phyloP scores from a whole-genome alignment of 2,329 filamentous ascomycete species.

The Venturia aucupariae region DNA sequence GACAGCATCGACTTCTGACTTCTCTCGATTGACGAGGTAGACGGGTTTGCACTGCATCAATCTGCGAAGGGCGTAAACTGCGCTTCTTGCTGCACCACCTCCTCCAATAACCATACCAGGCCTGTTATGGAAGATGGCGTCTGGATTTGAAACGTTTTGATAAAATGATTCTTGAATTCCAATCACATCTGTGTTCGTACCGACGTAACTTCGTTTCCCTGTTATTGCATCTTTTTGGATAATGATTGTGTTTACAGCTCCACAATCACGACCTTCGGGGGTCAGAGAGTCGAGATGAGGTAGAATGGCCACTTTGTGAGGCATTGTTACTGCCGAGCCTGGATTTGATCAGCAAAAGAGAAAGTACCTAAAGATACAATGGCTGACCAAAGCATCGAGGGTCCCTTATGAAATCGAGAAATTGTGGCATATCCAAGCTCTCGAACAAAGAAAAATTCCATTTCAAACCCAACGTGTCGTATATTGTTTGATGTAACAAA shows the following conservation, averaged over 20 bases:
- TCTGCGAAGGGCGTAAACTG: slow-evolving; percentile 64
- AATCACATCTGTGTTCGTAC: slow-evolving; percentile 74
- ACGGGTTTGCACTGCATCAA: slow-evolving; percentile 59
- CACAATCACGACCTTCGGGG: slow-evolving; percentile 61
- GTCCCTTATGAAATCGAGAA: slow-evolving; percentile 42
- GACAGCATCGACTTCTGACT: slow-evolving; percentile 56
- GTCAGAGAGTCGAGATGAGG: slow-evolving; percentile 64
- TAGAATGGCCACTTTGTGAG: slow-evolving; percentile 71
- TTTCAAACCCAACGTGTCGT: slow-evolving; percentile 39
- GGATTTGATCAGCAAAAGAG: slow-evolving; percentile 11
- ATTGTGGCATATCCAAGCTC: slow-evolving; percentile 35
- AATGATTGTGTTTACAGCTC: slow-evolving; percentile 74
- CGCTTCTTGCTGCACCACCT: slow-evolving; percentile 68
- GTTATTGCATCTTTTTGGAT: slow-evolving; percentile 40
- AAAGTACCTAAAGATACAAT: no score
- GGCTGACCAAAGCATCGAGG: slow-evolving; percentile 52
- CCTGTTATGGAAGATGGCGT: slow-evolving; percentile 43
- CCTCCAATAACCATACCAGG: slow-evolving; percentile 69
- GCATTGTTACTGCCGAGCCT: slow-evolving; percentile 73
- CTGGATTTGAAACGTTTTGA: slow-evolving; percentile 34
- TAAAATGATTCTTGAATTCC: slow-evolving; percentile 66
- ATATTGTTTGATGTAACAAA: slow-evolving; percentile 45
- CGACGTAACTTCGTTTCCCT: slow-evolving; percentile 49
- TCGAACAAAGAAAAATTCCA: slow-evolving; percentile 44
- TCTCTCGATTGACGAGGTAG: slow-evolving; percentile 70